Percentiles rank a stretch among this genome's conserved stretches.
phyloP scores from a whole-genome alignment of 1,284 basidiomycete genomes.

The Pyrrhoderma lamaoense region DNA sequence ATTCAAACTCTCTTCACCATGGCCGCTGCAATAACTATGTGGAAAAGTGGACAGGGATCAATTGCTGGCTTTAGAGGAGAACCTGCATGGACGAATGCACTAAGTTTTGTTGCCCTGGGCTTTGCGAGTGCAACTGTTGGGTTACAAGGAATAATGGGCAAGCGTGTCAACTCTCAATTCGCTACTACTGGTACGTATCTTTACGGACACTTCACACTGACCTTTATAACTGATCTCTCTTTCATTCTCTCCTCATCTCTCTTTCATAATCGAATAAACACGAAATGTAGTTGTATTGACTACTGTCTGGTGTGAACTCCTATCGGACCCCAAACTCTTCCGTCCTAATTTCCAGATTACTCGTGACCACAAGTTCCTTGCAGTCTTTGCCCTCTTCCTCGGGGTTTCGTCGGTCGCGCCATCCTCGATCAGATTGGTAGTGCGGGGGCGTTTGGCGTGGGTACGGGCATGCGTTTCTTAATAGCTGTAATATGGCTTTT shows the following conservation, averaged over 20 bases:
- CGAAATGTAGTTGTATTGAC: slow-evolving; percentile 57
- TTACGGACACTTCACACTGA: too few relatives aligned
- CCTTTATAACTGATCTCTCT: neutral
- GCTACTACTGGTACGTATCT: slow-evolving; percentile 49
- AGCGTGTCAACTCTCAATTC: slow-evolving; percentile 73
- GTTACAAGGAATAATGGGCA: slow-evolving; percentile 79
- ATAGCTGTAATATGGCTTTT: slow-evolving; percentile 65
- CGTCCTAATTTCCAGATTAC: slow-evolving; percentile 45
- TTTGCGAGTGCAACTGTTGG: slow-evolving; percentile 77
- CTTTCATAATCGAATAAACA: too few relatives aligned
- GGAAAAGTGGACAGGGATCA: slow-evolving; percentile 54
- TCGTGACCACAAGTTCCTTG: slow-evolving; percentile 70
- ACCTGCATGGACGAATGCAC: slow-evolving; percentile 61
- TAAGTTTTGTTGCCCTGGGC: slow-evolving; percentile 62
- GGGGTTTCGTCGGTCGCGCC: slow-evolving; percentile 70
- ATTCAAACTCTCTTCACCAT: slow-evolving; percentile 71
- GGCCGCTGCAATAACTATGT: slow-evolving; percentile 59
- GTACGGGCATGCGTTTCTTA: slow-evolving; percentile 56
- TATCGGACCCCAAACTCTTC: slow-evolving; percentile 72
- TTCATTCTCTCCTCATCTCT: slow-evolving; percentile 7
- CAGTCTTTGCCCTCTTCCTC: slow-evolving; percentile 60
- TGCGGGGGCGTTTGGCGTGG: slow-evolving; percentile 60
- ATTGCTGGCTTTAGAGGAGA: slow-evolving; percentile 46
- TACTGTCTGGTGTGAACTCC: slow-evolving; percentile 81
- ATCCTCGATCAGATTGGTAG: slow-evolving; percentile 57